phyloP scores from a whole-genome alignment of 768 basidiomycete genomes.

The Tricholoma bakamatsutake region DNA sequence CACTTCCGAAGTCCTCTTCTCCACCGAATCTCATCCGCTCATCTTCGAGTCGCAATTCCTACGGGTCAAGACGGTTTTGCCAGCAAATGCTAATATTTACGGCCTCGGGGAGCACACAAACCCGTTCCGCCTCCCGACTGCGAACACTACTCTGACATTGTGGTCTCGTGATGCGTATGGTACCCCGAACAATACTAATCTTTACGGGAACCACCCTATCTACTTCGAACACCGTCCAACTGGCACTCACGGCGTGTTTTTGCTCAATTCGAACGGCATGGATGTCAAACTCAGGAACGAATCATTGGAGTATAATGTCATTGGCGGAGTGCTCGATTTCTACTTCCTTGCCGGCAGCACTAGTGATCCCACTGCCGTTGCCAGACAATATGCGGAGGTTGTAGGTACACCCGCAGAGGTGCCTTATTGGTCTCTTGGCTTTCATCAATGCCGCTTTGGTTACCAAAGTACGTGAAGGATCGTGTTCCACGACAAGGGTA shows the following conservation, averaged over 20 bases:
- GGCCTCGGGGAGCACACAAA: constrained; percentile 75
- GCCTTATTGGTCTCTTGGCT: constrained; percentile 68
- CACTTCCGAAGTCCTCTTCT: constrained; percentile 53
- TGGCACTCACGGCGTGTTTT: constrained; percentile 65
- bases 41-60: constrained; percentile 78
- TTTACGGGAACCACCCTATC: constrained; percentile 71
- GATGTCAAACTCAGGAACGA: constrained; percentile 61
- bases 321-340: constrained; percentile 74
- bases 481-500: not conserved
- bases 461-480: constrained; percentile 41
- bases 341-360: constrained; percentile 71
- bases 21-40: constrained; percentile 52
- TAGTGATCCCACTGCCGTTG: constrained; percentile 49
- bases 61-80: constrained; percentile 60
- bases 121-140: constrained; percentile 49
- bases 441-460: constrained; percentile 71
- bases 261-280: constrained; percentile 72
- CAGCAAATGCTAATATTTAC: constrained; percentile 61
- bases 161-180: constrained; percentile 67
- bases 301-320: constrained; percentile 66
- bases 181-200: constrained; percentile 49
- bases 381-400: constrained; percentile 64
- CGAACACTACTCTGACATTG: constrained; percentile 43
- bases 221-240: constrained; percentile 66
- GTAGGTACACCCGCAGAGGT: constrained; percentile 65